Evolutionary conservation across 441 rosid species (phyloP).

Genomic region (Oxalis stricta): DNA sequence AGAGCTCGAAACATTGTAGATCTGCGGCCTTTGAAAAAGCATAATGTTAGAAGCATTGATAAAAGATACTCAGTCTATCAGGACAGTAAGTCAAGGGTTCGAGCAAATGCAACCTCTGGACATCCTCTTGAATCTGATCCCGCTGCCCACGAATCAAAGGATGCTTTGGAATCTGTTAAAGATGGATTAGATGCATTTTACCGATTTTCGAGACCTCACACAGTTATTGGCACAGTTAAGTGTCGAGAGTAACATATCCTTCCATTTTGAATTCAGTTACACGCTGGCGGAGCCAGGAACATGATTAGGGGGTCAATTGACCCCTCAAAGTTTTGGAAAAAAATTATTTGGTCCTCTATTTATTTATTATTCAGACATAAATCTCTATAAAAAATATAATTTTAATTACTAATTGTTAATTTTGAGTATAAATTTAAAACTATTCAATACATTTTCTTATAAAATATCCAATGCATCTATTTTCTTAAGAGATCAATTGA

Average conservation of each 20-base stretch:
- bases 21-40: constrained; percentile 16
- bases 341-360: no score
- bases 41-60: constrained; percentile 15
- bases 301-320: no score
- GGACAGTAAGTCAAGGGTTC: constrained; percentile 20
- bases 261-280: no score
- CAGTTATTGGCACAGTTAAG: constrained; percentile 94
- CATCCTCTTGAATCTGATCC: constrained; percentile 43
- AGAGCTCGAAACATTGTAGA: constrained; percentile 17
- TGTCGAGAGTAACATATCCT: constrained; percentile 4
- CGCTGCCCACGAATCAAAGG: constrained; percentile 29
- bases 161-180: constrained; percentile 19
- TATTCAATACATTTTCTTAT: no score
- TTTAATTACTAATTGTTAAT: not conserved
- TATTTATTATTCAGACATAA: no score
- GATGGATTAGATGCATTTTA: constrained; percentile 58
- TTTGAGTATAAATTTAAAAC: no score
- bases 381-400: no score
- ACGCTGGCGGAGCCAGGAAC: no score
- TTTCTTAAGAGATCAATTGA: no score
- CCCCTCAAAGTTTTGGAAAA: no score
- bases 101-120: constrained; percentile 44
- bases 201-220: constrained; percentile 89
- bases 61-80: constrained; percentile 13
- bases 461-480: no score